phyloP scores from a whole-genome alignment of 768 basidiomycete genomes.

The Ramaria sp. region DNA sequence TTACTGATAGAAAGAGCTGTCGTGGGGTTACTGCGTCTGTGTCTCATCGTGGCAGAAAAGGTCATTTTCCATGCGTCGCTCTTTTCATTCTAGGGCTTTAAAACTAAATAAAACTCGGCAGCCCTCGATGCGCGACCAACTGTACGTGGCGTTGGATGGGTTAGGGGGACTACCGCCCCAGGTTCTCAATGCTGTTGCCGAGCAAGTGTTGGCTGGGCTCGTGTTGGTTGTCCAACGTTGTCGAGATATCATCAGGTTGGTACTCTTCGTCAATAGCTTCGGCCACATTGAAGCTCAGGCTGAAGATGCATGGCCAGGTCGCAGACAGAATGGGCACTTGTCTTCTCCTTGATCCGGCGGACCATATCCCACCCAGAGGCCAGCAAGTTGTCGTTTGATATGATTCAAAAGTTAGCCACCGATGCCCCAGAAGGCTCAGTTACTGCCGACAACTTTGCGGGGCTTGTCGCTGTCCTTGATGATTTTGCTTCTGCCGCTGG shows the following conservation, averaged over 20 bases:
- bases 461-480: slow-evolving; percentile 71
- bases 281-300: background rate
- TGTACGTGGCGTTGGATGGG: slow-evolving; percentile 89
- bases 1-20: slow-evolving; percentile 91
- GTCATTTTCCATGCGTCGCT: slow-evolving; percentile 33
- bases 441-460: slow-evolving; percentile 68
- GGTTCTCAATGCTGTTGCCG: slow-evolving; percentile 77
- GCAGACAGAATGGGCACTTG: slow-evolving; percentile 91
- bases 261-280: background rate
- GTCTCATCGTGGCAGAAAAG: slow-evolving; percentile 68
- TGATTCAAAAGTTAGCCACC: slow-evolving; percentile 54
- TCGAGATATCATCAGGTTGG: slow-evolving; percentile 55
- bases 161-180: slow-evolving; percentile 67
- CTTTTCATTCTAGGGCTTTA: no score
- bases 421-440: slow-evolving; percentile 52
- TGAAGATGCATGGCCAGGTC: slow-evolving; percentile 44
- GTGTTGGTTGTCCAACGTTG: slow-evolving; percentile 71
- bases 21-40: slow-evolving; percentile 78
- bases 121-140: slow-evolving; percentile 82
- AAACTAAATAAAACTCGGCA: slow-evolving; percentile 21
- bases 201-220: slow-evolving; percentile 84
- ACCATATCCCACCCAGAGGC: slow-evolving; percentile 84
- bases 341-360: slow-evolving; percentile 78
- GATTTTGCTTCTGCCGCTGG: slow-evolving; percentile 78
- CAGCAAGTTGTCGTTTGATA: slow-evolving; percentile 71